Evolutionary conservation across 768 basidiomycete genomes (phyloP), one percentile per base, ranked within the genome.

Genomic region (Fistulinella prunicolor): DNA sequence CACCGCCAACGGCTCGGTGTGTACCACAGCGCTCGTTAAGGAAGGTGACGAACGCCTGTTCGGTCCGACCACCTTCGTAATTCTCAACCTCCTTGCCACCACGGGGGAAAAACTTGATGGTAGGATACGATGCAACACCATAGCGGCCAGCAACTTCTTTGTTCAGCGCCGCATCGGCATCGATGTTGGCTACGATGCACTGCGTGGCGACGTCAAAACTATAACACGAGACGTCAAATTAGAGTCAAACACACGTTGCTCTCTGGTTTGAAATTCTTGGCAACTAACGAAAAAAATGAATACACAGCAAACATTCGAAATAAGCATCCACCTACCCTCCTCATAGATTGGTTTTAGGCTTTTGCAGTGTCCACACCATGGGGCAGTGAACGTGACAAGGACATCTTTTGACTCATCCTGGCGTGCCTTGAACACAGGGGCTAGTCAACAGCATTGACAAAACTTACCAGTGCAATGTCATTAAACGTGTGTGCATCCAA

Each of bases 311-410:
- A 16, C 23, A 42, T 1, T 41, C 24, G n/a, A 38, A 21, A 41
- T 9, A 28, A 44, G 29, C 1, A 29, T 37, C 9, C 21, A 47
- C 50, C 8, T 36, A 85, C 85, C 83, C 65, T 88, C 77, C 65
- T 94, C 93, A 61, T 88, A 94, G 26, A 77, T 75, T 17, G 94
- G 93, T 68, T 94, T 94, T 67, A 96, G 66, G 55, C 51, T 77
- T 74, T 97, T 97, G 80, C 95, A 97, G 75, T 98, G 94, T 24
- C 93, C 92, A 57, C 94, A 94, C 91, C 89, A 86, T 32, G 82
- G 81, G 21, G 87, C 88, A 50, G 86, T 91, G 72, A 88, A 91
- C 1, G 87, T 75, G 38, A 95, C 90, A 20, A 97, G 73, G 37
- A 91, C 89, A 58, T 94, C 81, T 70, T 94, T 94, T 20, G 74